Percentiles rank a stretch among this genome's conserved stretches.
Evolutionary conservation across 306 rosid species (phyloP).

Genomic region (Acacia confusa): DNA sequence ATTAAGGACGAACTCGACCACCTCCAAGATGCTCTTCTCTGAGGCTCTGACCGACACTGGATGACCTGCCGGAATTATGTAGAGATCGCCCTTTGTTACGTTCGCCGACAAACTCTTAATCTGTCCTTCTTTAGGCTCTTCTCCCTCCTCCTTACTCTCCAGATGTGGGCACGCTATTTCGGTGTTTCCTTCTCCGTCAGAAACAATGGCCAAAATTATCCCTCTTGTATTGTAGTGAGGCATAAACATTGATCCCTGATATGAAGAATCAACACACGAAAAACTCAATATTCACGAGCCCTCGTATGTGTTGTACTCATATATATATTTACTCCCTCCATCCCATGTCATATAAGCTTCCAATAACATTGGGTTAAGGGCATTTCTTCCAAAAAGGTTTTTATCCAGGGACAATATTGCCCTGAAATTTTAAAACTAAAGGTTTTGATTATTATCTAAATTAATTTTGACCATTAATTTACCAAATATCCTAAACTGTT

Average conservation of each 20-base stretch:
- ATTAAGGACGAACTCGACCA: constrained; percentile 40
- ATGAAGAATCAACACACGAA: not conserved
- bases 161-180: constrained; percentile 27
- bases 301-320: not conserved
- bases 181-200: constrained; percentile 13
- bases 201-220: not conserved
- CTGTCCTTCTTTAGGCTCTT: not conserved
- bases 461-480: too few relatives aligned
- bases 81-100: constrained; percentile 25
- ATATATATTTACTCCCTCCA: too few relatives aligned
- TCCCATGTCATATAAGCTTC: too few relatives aligned
- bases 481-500: rapidly evolving
- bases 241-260: constrained; percentile 27
- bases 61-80: constrained; percentile 39
- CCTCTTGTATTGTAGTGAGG: constrained; percentile 38
- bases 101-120: constrained; percentile 21
- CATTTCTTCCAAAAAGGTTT: too few relatives aligned
- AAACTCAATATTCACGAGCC: not conserved
- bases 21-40: not conserved
- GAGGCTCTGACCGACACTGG: constrained; percentile 41
- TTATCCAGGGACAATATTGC: rapidly evolving
- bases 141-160: not conserved
- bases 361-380: too few relatives aligned
- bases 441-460: too few relatives aligned
- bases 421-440: too few relatives aligned